A percentile compares a stretch with the other conserved stretches of the same genome.
phyloP scores from a whole-genome alignment of 371 early-diverging fungal genomes.

The Capillidium heterosporum region DNA sequence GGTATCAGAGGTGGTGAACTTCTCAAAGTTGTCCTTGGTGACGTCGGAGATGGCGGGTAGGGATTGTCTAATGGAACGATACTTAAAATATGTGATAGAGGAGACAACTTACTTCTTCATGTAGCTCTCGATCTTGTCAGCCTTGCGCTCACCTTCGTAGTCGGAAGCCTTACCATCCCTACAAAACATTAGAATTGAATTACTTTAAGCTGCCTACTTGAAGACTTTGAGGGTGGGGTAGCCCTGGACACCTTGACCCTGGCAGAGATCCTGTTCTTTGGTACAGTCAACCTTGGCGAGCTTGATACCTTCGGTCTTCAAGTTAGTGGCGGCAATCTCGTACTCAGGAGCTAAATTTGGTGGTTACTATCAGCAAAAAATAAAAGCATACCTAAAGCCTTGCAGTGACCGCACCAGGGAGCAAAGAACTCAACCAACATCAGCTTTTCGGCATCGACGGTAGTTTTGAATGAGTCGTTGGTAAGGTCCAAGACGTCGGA shows the following conservation, averaged over 20 bases:
- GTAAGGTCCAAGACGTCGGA: constrained; percentile 57
- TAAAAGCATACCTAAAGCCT: constrained; percentile 36
- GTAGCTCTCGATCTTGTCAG: constrained; percentile 62
- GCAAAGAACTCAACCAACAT: constrained; percentile 88
- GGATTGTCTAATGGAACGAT: constrained; percentile 26
- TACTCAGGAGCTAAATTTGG: constrained; percentile 66
- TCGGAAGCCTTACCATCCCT: constrained; percentile 39
- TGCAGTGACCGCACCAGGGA: constrained; percentile 93
- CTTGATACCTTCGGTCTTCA: constrained; percentile 45
- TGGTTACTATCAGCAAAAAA: neutral
- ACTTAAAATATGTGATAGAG: constrained; percentile 3
- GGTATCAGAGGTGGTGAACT: constrained; percentile 59
- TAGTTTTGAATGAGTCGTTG: constrained; percentile 35
- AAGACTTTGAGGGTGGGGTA: constrained; percentile 92
- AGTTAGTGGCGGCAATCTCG: constrained; percentile 63
- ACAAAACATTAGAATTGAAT: neutral
- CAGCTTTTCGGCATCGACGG: constrained; percentile 33
- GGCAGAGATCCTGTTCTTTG: constrained; percentile 60
- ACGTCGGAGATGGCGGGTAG: constrained; percentile 61
- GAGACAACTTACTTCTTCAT: constrained; percentile 56
- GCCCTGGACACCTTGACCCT: constrained; percentile 58
- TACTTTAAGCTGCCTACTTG: constrained; percentile 11
- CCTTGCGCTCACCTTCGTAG: constrained; percentile 71
- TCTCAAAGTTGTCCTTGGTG: constrained; percentile 35
- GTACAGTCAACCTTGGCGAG: constrained; percentile 95